phyloP scores from a whole-genome alignment of 2,329 filamentous ascomycete species.

The Exophiala sp. region DNA sequence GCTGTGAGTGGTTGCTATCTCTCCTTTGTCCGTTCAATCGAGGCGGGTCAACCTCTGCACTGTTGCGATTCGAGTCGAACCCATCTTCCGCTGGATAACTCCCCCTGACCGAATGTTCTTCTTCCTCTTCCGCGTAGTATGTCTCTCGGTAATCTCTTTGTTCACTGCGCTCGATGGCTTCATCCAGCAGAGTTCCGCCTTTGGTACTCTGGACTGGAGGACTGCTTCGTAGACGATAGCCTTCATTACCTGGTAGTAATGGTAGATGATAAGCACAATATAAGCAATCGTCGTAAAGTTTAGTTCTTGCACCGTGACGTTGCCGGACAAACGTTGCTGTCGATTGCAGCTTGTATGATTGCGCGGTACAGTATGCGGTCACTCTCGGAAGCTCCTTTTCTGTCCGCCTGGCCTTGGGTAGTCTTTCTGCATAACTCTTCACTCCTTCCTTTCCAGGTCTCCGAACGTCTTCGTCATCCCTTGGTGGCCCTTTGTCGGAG shows the following conservation, averaged over 20 bases:
- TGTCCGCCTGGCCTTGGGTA: slow-evolving; percentile 81
- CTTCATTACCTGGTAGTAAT: slow-evolving; percentile 77
- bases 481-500: slow-evolving; percentile 47
- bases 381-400: slow-evolving; percentile 78
- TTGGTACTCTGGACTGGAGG: slow-evolving; percentile 90
- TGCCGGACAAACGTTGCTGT: slow-evolving; percentile 87
- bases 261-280: slow-evolving; percentile 95
- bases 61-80: slow-evolving; percentile 24
- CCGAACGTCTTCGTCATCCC: slow-evolving; percentile 60
- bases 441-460: slow-evolving; percentile 57
- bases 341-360: slow-evolving; percentile 83
- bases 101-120: slow-evolving; percentile 45
- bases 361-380: slow-evolving; percentile 94
- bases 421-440: slow-evolving; percentile 89
- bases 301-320: slow-evolving; percentile 85
- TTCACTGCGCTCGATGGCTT: slow-evolving; percentile 95
- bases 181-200: slow-evolving; percentile 85
- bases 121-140: slow-evolving; percentile 72
- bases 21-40: slow-evolving; percentile 32
- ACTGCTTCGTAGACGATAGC: slow-evolving; percentile 83
- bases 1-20: slow-evolving; percentile 30
- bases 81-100: slow-evolving; percentile 34
- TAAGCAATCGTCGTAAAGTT: slow-evolving; percentile 95
- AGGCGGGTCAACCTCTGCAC: slow-evolving; percentile 29
- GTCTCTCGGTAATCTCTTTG: slow-evolving; percentile 84